A percentile compares a stretch with the other conserved stretches of the same genome.
Conservation (phyloP, 1,284 basidiomycete genomes). For the Bondarzewia mesenterica region DNA sequence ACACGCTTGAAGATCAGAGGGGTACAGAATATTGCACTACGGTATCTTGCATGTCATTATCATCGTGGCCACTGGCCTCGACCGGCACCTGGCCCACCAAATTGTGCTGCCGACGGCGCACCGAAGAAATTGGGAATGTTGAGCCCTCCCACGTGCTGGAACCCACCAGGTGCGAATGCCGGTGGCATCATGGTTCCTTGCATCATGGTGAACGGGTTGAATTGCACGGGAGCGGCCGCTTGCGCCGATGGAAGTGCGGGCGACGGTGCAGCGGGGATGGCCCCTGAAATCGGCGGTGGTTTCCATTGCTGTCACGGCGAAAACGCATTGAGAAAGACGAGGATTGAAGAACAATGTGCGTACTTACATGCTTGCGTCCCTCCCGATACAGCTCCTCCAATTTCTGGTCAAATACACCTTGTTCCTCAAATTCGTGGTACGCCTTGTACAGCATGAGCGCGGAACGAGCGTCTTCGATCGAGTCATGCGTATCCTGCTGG, state of each 20-base stretch:
- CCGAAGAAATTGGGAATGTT: not conserved
- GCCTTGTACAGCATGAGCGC: slow-evolving; percentile 85
- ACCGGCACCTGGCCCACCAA: not conserved
- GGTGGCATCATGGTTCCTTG: slow-evolving; percentile 8
- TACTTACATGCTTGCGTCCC: slow-evolving; percentile 55
- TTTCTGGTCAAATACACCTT: slow-evolving; percentile 79
- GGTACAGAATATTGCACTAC: no score
- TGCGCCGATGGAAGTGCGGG: slow-evolving; percentile 4
- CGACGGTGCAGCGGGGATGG: slow-evolving; percentile 1
- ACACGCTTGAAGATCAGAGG: no score
- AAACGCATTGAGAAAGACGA: not conserved
- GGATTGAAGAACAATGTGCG: not conserved
- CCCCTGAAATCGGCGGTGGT: slow-evolving; percentile 14
- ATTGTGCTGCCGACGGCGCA: not conserved
- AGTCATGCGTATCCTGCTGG: slow-evolving; percentile 92
- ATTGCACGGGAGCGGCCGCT: slow-evolving; percentile 4
- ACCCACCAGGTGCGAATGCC: slow-evolving; percentile 7
- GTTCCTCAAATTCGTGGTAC: slow-evolving; percentile 71
- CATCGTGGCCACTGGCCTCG: no score
- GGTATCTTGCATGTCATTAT: no score
- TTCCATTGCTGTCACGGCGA: not conserved
- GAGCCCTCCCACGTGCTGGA: not conserved
- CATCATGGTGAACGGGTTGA: slow-evolving; percentile 9
- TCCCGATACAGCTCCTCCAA: slow-evolving; percentile 78
- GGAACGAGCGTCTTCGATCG: slow-evolving; percentile 91